Base-by-base conservation (phyloP, 2,329 filamentous ascomycete genomes). In the Paecilomyces dactylethromorphus region DNA sequence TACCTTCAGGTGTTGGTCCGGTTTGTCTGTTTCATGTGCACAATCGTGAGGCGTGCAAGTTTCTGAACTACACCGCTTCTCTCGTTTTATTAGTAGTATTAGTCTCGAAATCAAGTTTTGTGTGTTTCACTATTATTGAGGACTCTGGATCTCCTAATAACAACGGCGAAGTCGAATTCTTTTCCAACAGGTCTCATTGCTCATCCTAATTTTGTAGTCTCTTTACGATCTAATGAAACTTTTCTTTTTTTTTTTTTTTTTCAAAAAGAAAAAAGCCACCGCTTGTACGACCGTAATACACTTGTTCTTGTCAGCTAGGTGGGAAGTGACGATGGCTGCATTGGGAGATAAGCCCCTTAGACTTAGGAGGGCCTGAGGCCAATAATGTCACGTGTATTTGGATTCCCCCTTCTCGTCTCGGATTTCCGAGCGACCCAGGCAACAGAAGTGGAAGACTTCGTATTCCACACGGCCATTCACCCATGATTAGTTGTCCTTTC, bases 1-100 rank as follows among this genome's bases (percentile, higher is more conserved):
- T 70, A 69, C 66, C 61, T 62, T 65, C 62, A 63, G 68, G 67
- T 68, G 66, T 72, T 66, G 57, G 26, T 45, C 58, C 54, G 56
- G 31, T 50, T 54, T 52, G 53, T 51, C 31, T 52, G 26, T 45
- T 59, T 66, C 63, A 24, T 62, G 18, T 33, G 39, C 33, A 58
- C 29, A 59, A 53, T 56, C 56, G 50, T 56, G 54, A 24, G 53
- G 29, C 53, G 22, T 22, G 53, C 31, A 55, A 32, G 31, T 29
- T 29, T 22, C n/a, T 35, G 22, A 29, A 18, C 32, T 54, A 24
- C 53, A 55, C 18, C 53, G 45, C 51, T 56, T 59, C 53, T 21
- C 18, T 58, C 54, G 13, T 56, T 53, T 45, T 55, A 49, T 26
- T 39, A 56, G 29, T 54, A 32, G 52, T 55, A 52, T 55, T 39